Evolutionary conservation across 140 eudicot genomes (phyloP).

Genomic region (Artemisia princeps): DNA sequence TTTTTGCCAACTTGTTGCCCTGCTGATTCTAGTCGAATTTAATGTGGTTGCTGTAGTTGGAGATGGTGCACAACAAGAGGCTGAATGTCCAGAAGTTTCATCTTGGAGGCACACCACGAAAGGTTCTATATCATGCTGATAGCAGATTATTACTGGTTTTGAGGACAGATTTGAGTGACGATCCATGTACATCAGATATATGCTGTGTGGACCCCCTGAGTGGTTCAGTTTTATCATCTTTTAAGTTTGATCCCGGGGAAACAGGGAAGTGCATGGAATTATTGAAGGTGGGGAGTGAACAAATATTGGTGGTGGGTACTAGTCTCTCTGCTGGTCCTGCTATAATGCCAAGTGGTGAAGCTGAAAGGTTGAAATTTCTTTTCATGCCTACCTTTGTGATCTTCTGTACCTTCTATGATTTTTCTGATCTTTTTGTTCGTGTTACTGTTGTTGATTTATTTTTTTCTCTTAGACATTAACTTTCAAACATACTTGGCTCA

Average conservation of each 20-base stretch:
- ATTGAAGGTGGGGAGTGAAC: constrained; percentile 65
- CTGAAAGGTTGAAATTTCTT: constrained; percentile 60
- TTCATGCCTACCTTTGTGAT: background rate
- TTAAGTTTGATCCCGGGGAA: constrained; percentile 79
- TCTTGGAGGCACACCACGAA: constrained; percentile 92
- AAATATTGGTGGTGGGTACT: constrained; percentile 80
- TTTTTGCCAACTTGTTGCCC: constrained; percentile 4
- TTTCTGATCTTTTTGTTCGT: background rate
- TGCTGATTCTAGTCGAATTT: background rate
- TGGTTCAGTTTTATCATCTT: constrained; percentile 72
- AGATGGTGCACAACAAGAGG: constrained; percentile 80
- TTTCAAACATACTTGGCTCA: too few species aligned
- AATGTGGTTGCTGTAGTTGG: constrained; percentile 50
- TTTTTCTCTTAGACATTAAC: too few species aligned
- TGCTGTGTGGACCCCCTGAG: constrained; percentile 84
- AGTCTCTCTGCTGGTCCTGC: constrained; percentile 88
- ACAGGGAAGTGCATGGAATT: constrained; percentile 87
- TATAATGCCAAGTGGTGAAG: constrained; percentile 97
- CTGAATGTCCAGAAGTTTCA: constrained; percentile 90
- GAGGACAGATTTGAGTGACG: constrained; percentile 78
- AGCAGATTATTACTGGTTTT: constrained; percentile 75
- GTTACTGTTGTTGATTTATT: background rate
- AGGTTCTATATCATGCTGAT: constrained; percentile 74
- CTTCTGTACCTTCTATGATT: background rate
- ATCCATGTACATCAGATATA: constrained; percentile 69